These are phyloP conservation scores for Pseudomonodictys pantanalensis DNA, from an alignment of 495 filamentous ascomycete species.

Conservation along the genomic window DNA sequence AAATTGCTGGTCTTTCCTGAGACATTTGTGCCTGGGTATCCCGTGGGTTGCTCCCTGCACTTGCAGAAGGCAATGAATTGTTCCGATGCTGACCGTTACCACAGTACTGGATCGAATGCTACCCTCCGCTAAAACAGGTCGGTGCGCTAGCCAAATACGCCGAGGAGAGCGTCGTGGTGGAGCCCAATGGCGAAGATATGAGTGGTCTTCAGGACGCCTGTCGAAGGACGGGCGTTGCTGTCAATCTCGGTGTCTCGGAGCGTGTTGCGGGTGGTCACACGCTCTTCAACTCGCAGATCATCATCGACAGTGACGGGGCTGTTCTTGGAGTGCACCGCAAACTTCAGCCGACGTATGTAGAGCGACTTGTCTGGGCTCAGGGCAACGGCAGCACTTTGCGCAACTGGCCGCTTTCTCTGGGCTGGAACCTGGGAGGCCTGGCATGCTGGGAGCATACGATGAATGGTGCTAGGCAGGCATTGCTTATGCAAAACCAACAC, in stretches of 20 bases:
- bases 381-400: constrained; percentile 43
- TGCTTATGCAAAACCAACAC: constrained; percentile 43
- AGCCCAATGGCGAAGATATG: constrained; percentile 34
- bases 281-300: constrained; percentile 47
- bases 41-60: constrained; percentile 19
- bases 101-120: constrained; percentile 30
- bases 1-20: constrained; percentile 28
- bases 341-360: constrained; percentile 50
- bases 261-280: constrained; percentile 42
- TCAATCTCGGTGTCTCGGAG: constrained; percentile 44
- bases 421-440: constrained; percentile 46
- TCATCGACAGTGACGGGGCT: constrained; percentile 42
- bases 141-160: constrained; percentile 34
- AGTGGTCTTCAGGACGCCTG: constrained; percentile 41
- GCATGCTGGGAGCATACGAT: constrained; percentile 53
- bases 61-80: neutral
- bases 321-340: constrained; percentile 50
- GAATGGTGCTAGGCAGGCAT: constrained; percentile 45
- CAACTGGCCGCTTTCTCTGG: constrained; percentile 27
- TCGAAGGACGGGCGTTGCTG: constrained; percentile 32
- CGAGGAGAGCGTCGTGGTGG: constrained; percentile 41
- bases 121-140: constrained; percentile 27
- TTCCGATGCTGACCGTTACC: neutral
- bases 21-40: constrained; percentile 30
- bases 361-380: constrained; percentile 48